Evolutionary conservation across 345 rosid genomes (phyloP).

Genomic region (Aquilaria malaccensis): DNA sequence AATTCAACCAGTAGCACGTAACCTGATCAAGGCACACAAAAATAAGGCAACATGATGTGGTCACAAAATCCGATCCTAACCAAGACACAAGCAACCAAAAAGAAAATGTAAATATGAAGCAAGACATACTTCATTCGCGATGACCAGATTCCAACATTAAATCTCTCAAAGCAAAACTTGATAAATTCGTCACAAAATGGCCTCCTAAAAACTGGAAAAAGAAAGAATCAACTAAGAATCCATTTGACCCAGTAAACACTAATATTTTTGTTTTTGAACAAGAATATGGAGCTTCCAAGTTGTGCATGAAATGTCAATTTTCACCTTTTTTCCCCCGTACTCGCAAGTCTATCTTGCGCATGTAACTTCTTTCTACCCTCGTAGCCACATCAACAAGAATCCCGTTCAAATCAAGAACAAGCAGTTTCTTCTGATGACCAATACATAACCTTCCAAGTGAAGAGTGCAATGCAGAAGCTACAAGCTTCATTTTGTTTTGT

Average conservation of each 20-base stretch:
- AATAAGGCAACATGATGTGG: too few relatives aligned
- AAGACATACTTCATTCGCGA: conserved; percentile 54
- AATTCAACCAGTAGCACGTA: conserved; percentile 7
- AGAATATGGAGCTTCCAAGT: not conserved
- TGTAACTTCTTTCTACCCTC: conserved; percentile 3
- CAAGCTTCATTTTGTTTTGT: conserved; percentile 13
- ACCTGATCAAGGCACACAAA: not conserved
- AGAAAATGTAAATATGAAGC: conserved; percentile 5
- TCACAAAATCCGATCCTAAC: too few relatives aligned
- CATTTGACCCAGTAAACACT: too few relatives aligned
- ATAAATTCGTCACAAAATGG: conserved; percentile 63
- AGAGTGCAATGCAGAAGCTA: conserved; percentile 10
- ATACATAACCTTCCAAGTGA: conserved; percentile 16
- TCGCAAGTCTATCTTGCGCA: conserved; percentile 30
- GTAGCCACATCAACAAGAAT: conserved; percentile 56
- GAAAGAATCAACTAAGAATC: not conserved
- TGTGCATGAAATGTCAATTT: conserved; percentile 2
- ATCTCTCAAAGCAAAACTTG: conserved; percentile 70
- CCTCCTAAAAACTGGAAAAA: conserved; percentile 60
- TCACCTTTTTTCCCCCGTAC: conserved; percentile 56
- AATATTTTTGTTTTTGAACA: not conserved
- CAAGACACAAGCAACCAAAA: not conserved
- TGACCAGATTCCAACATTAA: conserved; percentile 85
- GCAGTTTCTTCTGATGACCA: conserved; percentile 46
- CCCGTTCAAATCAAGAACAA: conserved; percentile 83